These are phyloP conservation scores for Tulasnella sp. DNA, from an alignment of 768 basidiomycete genomes.

Conservation along the genomic window DNA sequence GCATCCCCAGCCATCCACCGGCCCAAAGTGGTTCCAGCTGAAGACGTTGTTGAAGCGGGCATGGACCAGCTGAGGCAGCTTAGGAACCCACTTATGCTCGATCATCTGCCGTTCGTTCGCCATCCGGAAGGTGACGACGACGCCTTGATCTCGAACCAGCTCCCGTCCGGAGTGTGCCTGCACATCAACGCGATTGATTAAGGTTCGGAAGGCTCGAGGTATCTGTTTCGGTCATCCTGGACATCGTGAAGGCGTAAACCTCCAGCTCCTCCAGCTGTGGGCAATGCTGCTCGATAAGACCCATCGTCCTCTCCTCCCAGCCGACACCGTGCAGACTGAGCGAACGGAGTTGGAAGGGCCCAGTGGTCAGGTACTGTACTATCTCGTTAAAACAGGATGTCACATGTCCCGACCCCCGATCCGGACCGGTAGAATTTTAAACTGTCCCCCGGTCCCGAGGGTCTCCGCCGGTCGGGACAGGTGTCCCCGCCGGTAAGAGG, in stretches of 20 bases:
- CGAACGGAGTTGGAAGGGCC: neutral
- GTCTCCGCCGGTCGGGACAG: no score
- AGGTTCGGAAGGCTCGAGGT: neutral
- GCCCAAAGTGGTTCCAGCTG: neutral
- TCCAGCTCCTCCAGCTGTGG: neutral
- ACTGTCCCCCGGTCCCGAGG: no score
- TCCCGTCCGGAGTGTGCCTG: neutral
- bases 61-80: neutral
- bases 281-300: neutral
- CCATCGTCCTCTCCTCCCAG: neutral
- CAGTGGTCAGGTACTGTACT: neutral
- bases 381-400: no score
- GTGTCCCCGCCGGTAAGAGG: neutral
- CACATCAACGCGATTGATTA: neutral
- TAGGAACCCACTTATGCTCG: neutral
- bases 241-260: neutral
- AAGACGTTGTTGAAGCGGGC: neutral
- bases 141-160: neutral
- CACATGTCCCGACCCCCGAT: no score
- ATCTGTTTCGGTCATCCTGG: neutral
- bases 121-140: neutral
- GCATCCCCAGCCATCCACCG: neutral
- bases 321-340: neutral
- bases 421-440: no score
- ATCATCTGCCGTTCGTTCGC: neutral